Percentiles rank a stretch among this genome's conserved stretches.
phyloP scores from a whole-genome alignment of 805 yeast genomes.

The Monosporozyma unispora region DNA sequence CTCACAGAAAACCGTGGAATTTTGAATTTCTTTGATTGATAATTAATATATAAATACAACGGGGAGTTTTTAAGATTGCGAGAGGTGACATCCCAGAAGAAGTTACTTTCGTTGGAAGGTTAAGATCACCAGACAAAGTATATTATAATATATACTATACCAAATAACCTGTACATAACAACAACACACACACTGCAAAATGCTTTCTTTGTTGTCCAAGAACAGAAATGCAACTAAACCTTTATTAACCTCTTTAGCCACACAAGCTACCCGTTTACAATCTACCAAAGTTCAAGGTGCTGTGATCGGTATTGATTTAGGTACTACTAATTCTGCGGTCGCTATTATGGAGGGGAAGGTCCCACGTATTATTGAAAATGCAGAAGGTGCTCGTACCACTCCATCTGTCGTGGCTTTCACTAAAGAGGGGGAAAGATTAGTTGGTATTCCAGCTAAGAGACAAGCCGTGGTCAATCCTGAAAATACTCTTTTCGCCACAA shows the following conservation, averaged over 20 bases:
- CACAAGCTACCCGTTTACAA: slow-evolving; percentile 27
- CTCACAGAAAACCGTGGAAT: too few relatives aligned
- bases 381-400: slow-evolving; percentile 79
- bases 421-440: slow-evolving; percentile 81
- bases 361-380: slow-evolving; percentile 68
- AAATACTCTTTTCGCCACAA: slow-evolving; percentile 90
- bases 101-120: too few relatives aligned
- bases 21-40: too few relatives aligned
- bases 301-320: slow-evolving; percentile 77
- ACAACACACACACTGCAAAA: background rate
- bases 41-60: too few relatives aligned
- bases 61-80: too few relatives aligned
- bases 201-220: slow-evolving; percentile 19
- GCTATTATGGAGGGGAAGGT: slow-evolving; percentile 66
- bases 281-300: slow-evolving; percentile 31
- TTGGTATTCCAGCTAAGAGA: slow-evolving; percentile 92
- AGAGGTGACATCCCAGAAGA: too few relatives aligned
- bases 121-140: background rate
- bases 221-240: slow-evolving; percentile 7
- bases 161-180: background rate
- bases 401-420: slow-evolving; percentile 95
- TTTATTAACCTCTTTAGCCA: slow-evolving; percentile 12
- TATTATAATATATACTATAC: too few relatives aligned
- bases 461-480: slow-evolving; percentile 93
- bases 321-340: slow-evolving; percentile 84